phyloP scores from a whole-genome alignment of 257 asterid species.

The Solanum tarapatanum region DNA sequence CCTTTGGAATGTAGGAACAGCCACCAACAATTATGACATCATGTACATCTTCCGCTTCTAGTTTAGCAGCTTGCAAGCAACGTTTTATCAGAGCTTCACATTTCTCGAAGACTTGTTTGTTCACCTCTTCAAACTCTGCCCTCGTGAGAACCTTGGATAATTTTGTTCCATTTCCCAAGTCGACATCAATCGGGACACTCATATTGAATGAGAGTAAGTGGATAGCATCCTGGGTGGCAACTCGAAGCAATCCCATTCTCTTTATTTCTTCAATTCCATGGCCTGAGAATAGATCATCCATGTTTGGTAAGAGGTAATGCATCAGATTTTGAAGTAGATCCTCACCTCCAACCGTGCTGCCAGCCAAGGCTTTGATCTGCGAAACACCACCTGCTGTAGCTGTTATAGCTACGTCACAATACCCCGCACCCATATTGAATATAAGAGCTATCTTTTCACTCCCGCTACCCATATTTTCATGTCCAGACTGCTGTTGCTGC shows the following conservation, averaged over 20 bases:
- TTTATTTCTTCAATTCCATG: constrained; percentile 54
- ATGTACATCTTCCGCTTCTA: constrained; percentile 35
- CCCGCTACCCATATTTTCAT: constrained; percentile 51
- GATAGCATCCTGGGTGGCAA: constrained; percentile 70
- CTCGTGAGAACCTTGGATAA: constrained; percentile 36
- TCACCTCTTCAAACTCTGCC: constrained; percentile 38
- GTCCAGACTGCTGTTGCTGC: constrained; percentile 44
- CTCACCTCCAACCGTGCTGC: constrained; percentile 68
- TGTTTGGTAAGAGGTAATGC: constrained; percentile 48
- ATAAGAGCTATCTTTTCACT: constrained; percentile 62
- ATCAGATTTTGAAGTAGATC: constrained; percentile 61
- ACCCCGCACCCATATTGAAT: constrained; percentile 93
- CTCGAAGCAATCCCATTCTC: constrained; percentile 61
- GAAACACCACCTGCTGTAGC: constrained; percentile 88
- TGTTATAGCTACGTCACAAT: constrained; percentile 65
- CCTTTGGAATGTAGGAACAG: constrained; percentile 58
- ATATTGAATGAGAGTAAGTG: constrained; percentile 47
- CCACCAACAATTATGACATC: constrained; percentile 80
- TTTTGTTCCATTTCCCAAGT: constrained; percentile 42
- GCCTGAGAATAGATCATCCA: constrained; percentile 43
- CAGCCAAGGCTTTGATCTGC: constrained; percentile 63
- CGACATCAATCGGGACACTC: constrained; percentile 36
- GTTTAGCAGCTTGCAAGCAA: constrained; percentile 50
- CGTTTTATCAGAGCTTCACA: constrained; percentile 38
- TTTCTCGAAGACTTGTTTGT: constrained; percentile 27